Evolutionary conservation across 352 stramenopile genomes (phyloP), one percentile per base, ranked within the genome.

Genomic region (Phytophthora litchii): DNA sequence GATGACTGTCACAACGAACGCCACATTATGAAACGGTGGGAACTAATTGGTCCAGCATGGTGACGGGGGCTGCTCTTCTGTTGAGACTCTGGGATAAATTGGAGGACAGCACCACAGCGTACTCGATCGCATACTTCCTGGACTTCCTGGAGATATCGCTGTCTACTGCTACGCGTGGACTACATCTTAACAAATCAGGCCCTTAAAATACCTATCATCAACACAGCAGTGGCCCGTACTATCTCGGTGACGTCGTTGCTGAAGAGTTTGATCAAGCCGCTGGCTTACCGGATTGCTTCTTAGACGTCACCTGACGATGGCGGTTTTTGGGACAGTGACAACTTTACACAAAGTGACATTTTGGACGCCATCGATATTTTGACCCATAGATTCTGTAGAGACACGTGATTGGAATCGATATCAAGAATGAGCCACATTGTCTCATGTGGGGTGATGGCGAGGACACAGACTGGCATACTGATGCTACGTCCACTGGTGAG

Each of bases 21-120:
- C n/a, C n/a, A n/a, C n/a, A n/a, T n/a, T n/a, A n/a, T n/a, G n/a
- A n/a, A n/a, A n/a, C n/a, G n/a, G n/a, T n/a, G 55, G 80, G 80
- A 9, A 65, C 84, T 54, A 90, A 90, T 56, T 90, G 80, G 80
- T 89, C 68, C 37, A 74, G 76, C 47, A 87, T 87, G 77, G 74
- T 85, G 54, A 81, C 74, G 13, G 70, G 72, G 16, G 50, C 73
- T 16, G 67, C 69, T 13, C 74, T 85, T 3, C 80, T 76, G 1
- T 73, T 89, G 35, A 80, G 79, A n/a, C 61, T 91, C 4, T 88
- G 79, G 74, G 74, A 82, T 37, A 89, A 86, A 45, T 62, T 62
- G 10, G 23, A 76, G 23, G 86, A 87, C 38, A 79, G 79, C 40
- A 88, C 68, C 6, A 89, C 75, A 0, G 72, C 71, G 46, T 79